phyloP scores from a whole-genome alignment of 768 basidiomycete genomes.

The Lactifluus volemus region DNA sequence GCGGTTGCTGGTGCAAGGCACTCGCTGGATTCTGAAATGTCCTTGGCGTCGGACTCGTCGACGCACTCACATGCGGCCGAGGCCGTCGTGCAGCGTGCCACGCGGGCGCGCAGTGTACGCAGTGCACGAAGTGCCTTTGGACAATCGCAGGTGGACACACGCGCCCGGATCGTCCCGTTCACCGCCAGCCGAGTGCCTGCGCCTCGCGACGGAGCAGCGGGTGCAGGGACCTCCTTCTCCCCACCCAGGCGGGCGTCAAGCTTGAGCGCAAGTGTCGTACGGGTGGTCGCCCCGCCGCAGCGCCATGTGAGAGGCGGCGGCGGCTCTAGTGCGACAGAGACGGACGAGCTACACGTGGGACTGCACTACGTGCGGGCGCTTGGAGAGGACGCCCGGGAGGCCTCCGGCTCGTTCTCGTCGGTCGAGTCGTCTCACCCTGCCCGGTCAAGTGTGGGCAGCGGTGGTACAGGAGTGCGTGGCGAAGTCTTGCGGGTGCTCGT shows the following conservation, averaged over 20 bases:
- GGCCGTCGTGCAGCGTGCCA: conserved; percentile 39
- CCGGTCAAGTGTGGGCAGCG: conserved; percentile 19
- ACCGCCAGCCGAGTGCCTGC: conserved; percentile 60
- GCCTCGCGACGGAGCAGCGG: conserved; percentile 29
- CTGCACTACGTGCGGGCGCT: conserved; percentile 64
- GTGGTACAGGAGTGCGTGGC: neutral
- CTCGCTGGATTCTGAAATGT: conserved; percentile 20
- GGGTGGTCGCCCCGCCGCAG: conserved; percentile 15
- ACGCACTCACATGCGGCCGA: conserved; percentile 33
- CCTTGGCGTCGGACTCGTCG: conserved; percentile 28
- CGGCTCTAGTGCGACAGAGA: conserved; percentile 27
- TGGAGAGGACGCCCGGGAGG: conserved; percentile 42
- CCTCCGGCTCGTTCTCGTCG: conserved; percentile 48
- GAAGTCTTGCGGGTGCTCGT: conserved; percentile 19
- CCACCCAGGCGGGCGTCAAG: conserved; percentile 39
- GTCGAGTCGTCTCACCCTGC: conserved; percentile 50
- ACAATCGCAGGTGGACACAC: conserved; percentile 31
- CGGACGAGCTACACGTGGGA: conserved; percentile 60
- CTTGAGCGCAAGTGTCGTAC: conserved; percentile 55
- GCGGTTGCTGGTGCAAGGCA: conserved; percentile 13
- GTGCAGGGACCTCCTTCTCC: conserved; percentile 14
- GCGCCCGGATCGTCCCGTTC: conserved; percentile 64
- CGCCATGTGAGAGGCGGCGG: neutral
- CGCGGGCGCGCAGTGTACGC: conserved; percentile 45
- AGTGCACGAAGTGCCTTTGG: conserved; percentile 36